These are phyloP conservation scores for Boletus barrowsii DNA, from an alignment of 768 basidiomycete genomes.

Conservation along the genomic window DNA sequence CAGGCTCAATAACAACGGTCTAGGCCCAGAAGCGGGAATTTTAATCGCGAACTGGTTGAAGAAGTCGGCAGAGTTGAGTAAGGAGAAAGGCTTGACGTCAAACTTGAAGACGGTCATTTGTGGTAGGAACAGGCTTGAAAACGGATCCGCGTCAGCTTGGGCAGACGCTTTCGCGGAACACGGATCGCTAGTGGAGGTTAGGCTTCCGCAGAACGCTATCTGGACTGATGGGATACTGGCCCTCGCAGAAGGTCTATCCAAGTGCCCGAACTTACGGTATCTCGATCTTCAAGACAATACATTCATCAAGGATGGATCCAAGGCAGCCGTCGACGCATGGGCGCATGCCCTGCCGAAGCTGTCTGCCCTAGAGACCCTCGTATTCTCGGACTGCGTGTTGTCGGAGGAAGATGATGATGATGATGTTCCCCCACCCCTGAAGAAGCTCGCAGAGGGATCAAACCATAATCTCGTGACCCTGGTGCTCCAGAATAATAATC, in stretches of 20 bases:
- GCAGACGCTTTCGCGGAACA: conserved; percentile 87
- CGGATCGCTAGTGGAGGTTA: conserved; percentile 75
- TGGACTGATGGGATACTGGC: conserved; percentile 85
- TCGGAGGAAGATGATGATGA: conserved; percentile 74
- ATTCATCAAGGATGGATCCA: conserved; percentile 64
- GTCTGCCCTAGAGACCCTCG: conserved; percentile 71
- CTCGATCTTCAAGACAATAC: conserved; percentile 95
- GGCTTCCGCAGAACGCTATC: conserved; percentile 98
- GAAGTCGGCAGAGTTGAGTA: conserved; percentile 67
- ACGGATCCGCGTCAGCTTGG: conserved; percentile 81
- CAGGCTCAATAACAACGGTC: conserved; percentile 94
- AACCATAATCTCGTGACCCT: conserved; percentile 73
- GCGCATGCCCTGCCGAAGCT: conserved; percentile 66
- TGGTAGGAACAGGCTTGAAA: conserved; percentile 94
- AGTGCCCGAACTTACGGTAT: conserved; percentile 61
- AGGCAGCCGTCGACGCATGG: conserved; percentile 55
- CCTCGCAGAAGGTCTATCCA: conserved; percentile 70
- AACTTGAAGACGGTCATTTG: conserved; percentile 81
- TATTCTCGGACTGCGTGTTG: conserved; percentile 90
- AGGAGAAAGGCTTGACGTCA: conserved; percentile 64
- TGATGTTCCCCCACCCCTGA: conserved; percentile 64
- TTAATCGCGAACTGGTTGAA: conserved; percentile 83
- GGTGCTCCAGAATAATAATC: conserved; percentile 89
- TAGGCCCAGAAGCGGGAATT: conserved; percentile 85
- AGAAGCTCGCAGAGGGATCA: conserved; percentile 61